A percentile compares a stretch with the other conserved stretches of the same genome.
phyloP scores from a whole-genome alignment of 805 yeast genomes.

The Metschnikowia rubicola region DNA sequence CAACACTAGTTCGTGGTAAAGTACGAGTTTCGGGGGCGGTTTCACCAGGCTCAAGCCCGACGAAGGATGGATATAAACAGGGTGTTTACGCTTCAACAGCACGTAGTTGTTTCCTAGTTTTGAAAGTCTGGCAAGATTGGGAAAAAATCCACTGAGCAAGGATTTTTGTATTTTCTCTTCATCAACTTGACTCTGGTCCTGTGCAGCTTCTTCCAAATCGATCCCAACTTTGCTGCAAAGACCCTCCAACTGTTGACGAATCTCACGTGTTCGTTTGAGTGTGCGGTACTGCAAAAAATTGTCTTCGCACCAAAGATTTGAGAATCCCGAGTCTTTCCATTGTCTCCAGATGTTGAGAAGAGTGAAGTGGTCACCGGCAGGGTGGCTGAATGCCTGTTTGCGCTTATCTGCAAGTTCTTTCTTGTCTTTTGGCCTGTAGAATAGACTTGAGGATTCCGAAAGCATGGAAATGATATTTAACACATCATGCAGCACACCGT shows the following conservation, averaged over 20 bases:
- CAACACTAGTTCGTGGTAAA: slow-evolving; percentile 79
- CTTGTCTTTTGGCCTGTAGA: slow-evolving; percentile 67
- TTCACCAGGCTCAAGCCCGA: slow-evolving; percentile 60
- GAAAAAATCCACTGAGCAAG: slow-evolving; percentile 63
- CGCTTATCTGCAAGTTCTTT: slow-evolving; percentile 63
- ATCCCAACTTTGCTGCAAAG: slow-evolving; percentile 57
- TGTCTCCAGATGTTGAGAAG: slow-evolving; percentile 70
- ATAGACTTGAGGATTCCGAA: slow-evolving; percentile 70
- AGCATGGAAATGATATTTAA: slow-evolving; percentile 79
- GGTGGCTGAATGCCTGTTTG: slow-evolving; percentile 50
- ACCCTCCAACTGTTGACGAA: slow-evolving; percentile 63
- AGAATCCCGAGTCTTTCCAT: slow-evolving; percentile 67
- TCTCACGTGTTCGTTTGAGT: slow-evolving; percentile 62
- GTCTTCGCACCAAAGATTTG: slow-evolving; percentile 81
- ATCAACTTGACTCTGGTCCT: slow-evolving; percentile 4
- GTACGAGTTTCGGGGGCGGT: slow-evolving; percentile 70
- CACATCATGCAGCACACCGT: slow-evolving; percentile 63
- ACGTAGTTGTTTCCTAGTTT: slow-evolving; percentile 67
- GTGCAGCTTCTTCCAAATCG: slow-evolving; percentile 15
- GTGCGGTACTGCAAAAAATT: slow-evolving; percentile 76
- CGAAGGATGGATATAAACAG: slow-evolving; percentile 84
- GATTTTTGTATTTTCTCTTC: slow-evolving; percentile 46
- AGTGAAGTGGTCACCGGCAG: slow-evolving; percentile 77
- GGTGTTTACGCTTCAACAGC: slow-evolving; percentile 61
- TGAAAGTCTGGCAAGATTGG: slow-evolving; percentile 60